phyloP scores from a whole-genome alignment of 1,284 basidiomycete genomes.

The Boletus subluridellus region DNA sequence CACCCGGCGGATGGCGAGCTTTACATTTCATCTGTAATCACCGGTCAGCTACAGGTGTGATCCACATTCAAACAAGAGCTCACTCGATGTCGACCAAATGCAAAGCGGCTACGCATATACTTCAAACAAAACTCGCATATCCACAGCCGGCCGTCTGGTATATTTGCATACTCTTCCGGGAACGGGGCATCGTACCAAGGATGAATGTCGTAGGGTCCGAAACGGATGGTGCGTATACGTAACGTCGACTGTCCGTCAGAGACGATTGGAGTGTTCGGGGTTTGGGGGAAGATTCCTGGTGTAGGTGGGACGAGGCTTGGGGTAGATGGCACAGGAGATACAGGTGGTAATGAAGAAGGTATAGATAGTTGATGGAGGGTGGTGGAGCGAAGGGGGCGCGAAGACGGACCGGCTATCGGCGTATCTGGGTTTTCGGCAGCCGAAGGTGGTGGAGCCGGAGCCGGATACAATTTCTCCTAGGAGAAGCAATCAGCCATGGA shows the following conservation, averaged over 20 bases:
- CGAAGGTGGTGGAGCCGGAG: slow-evolving; percentile 37
- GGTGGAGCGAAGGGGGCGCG: slow-evolving; percentile 61
- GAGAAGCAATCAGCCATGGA: slow-evolving; percentile 11
- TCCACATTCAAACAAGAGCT: slow-evolving; percentile 28
- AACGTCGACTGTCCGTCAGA: slow-evolving; percentile 42
- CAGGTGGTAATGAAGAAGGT: slow-evolving; percentile 28
- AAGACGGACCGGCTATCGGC: slow-evolving; percentile 55
- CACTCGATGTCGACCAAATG: slow-evolving; percentile 82
- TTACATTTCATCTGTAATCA: slow-evolving; percentile 85
- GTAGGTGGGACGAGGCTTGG: slow-evolving; percentile 37
- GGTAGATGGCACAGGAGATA: slow-evolving; percentile 40
- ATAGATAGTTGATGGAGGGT: slow-evolving; percentile 39
- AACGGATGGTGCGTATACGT: slow-evolving; percentile 85
- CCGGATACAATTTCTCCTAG: slow-evolving; percentile 54
- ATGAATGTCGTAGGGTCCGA: slow-evolving; percentile 93
- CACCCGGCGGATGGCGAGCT: slow-evolving; percentile 90
- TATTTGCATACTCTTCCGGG: slow-evolving; percentile 93
- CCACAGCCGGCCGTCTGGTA: slow-evolving; percentile 92
- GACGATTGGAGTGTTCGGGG: slow-evolving; percentile 23
- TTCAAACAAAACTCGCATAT: slow-evolving; percentile 98
- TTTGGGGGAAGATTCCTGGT: slow-evolving; percentile 33
- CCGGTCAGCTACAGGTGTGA: slow-evolving; percentile 17
- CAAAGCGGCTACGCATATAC: slow-evolving; percentile 96
- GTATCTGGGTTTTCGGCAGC: slow-evolving; percentile 40
- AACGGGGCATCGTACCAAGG: slow-evolving; percentile 99